phyloP scores from a whole-genome alignment of 352 stramenopile species.

The Phytophthora cajani region DNA sequence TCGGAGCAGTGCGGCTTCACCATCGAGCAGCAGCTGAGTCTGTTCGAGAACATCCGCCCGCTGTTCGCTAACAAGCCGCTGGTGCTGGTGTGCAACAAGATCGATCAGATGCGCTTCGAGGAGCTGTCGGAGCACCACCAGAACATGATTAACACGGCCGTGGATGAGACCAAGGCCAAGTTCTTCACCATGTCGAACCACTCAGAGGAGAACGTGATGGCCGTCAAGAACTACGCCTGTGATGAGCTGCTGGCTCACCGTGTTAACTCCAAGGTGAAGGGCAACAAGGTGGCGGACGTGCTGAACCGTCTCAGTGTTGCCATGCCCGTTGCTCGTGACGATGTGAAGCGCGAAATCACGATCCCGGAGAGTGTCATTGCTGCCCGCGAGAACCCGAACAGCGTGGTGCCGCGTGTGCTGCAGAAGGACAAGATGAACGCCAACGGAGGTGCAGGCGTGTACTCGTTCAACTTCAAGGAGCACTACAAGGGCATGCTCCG shows the following conservation, averaged over 20 bases:
- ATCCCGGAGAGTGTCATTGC: slow-evolving; percentile 95
- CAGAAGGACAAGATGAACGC: slow-evolving; percentile 92
- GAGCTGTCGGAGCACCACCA: slow-evolving; percentile 82
- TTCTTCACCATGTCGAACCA: slow-evolving; percentile 99
- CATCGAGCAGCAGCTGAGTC: slow-evolving; percentile 97
- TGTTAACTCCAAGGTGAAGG: slow-evolving; percentile 94
- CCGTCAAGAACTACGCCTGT: slow-evolving; percentile 95
- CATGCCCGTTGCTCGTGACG: slow-evolving; percentile 94
- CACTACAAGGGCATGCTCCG: slow-evolving; percentile 97
- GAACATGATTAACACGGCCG: slow-evolving; percentile 80
- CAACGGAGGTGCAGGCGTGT: slow-evolving; percentile 97
- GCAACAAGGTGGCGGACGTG: slow-evolving; percentile 96
- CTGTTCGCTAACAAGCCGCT: slow-evolving; percentile 99
- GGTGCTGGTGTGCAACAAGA: slow-evolving; percentile 99
- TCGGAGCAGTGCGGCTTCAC: slow-evolving; percentile 99
- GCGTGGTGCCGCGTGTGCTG: slow-evolving; percentile 50
- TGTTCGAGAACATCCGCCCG: slow-evolving; percentile 98
- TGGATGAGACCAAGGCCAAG: slow-evolving; percentile 84
- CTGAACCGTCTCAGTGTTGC: slow-evolving; percentile 97
- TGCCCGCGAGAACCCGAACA: slow-evolving; percentile 68
- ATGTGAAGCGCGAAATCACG: slow-evolving; percentile 87
- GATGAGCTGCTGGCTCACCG: slow-evolving; percentile 95
- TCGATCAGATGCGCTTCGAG: slow-evolving; percentile 96
- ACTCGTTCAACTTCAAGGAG: slow-evolving; percentile 97
- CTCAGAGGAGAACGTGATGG: slow-evolving; percentile 96